Conservation (phyloP, 2,329 filamentous ascomycete species). For the Simplicillium aogashimaense region DNA sequence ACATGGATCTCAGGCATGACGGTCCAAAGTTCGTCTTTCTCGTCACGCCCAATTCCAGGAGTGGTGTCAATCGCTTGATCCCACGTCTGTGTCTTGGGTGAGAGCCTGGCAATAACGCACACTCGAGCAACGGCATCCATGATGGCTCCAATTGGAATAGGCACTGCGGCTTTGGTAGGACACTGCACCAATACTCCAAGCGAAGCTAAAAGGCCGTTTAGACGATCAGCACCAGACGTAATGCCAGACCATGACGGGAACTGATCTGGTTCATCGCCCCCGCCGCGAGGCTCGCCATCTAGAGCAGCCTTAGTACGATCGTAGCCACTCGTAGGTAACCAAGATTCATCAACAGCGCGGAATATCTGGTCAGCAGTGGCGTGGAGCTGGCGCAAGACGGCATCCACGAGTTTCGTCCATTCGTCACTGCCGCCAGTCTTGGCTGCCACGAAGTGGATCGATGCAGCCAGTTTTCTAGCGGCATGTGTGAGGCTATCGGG, state of each 20-base stretch:
- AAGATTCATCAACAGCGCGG: slow-evolving; percentile 69
- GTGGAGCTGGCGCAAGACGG: slow-evolving; percentile 56
- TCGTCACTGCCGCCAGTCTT: slow-evolving; percentile 71
- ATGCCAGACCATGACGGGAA: slow-evolving; percentile 68
- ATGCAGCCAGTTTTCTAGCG: slow-evolving; percentile 55
- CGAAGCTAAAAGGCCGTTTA: slow-evolving; percentile 55
- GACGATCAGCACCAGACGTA: slow-evolving; percentile 59
- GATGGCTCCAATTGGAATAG: slow-evolving; percentile 56
- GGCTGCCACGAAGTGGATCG: slow-evolving; percentile 70
- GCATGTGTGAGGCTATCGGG: slow-evolving; percentile 43
- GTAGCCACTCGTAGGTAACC: slow-evolving; percentile 57
- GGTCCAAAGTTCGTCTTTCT: slow-evolving; percentile 70
- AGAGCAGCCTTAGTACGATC: slow-evolving; percentile 29
- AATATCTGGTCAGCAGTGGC: slow-evolving; percentile 66
- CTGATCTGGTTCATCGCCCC: slow-evolving; percentile 32
- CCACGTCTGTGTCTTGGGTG: slow-evolving; percentile 31
- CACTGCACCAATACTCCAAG: slow-evolving; percentile 53
- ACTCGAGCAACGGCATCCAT: slow-evolving; percentile 62
- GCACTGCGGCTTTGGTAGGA: slow-evolving; percentile 55
- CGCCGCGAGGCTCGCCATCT: slow-evolving; percentile 36
- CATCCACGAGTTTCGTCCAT: slow-evolving; percentile 60
- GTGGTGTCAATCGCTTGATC: slow-evolving; percentile 53
- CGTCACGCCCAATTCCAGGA: slow-evolving; percentile 64
- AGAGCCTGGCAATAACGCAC: slow-evolving; percentile 52
- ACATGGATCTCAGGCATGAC: slow-evolving; percentile 66